These are phyloP conservation scores for Ceratocystis diversiconidia DNA, from an alignment of 2,329 filamentous ascomycete genomes.

Conservation along the genomic window DNA sequence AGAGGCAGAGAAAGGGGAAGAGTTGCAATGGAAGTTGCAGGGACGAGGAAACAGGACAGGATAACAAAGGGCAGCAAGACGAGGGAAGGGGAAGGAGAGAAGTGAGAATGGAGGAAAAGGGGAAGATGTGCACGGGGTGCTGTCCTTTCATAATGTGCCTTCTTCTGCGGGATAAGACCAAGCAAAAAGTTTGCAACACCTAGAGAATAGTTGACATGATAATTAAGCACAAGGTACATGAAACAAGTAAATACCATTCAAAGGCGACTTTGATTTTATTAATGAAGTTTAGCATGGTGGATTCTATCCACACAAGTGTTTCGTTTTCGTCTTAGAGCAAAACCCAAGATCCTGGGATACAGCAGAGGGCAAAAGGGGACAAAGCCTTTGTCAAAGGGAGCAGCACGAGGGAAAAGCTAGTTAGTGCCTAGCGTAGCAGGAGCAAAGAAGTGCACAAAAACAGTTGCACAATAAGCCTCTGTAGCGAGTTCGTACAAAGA, in stretches of 20 bases:
- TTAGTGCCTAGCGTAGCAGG: no score
- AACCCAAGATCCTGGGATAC: not conserved
- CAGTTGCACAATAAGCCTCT: not conserved
- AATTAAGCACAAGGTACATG: not conserved
- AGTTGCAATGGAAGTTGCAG: not conserved
- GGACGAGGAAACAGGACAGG: not conserved
- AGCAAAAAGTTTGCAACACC: not conserved
- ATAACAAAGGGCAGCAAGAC: not conserved
- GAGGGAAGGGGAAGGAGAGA: not conserved
- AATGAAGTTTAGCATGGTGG: not conserved
- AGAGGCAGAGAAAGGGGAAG: not conserved
- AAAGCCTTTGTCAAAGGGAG: conserved; percentile 3
- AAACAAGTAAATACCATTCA: not conserved
- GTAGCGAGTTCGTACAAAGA: not conserved
- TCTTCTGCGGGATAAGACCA: not conserved
- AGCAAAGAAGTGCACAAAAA: not conserved
- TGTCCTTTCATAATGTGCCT: not conserved
- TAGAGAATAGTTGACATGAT: not conserved
- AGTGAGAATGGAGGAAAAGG: not conserved
- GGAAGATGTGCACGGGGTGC: not conserved
- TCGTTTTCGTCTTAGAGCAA: not conserved
- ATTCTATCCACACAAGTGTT: not conserved
- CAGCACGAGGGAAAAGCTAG: not conserved
- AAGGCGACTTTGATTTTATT: not conserved
- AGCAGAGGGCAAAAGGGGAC: not conserved